Evolutionary conservation across 23 red algal genomes (phyloP), one percentile per base, ranked within the genome.

Genomic region (Pyropia haitanensis): DNA sequence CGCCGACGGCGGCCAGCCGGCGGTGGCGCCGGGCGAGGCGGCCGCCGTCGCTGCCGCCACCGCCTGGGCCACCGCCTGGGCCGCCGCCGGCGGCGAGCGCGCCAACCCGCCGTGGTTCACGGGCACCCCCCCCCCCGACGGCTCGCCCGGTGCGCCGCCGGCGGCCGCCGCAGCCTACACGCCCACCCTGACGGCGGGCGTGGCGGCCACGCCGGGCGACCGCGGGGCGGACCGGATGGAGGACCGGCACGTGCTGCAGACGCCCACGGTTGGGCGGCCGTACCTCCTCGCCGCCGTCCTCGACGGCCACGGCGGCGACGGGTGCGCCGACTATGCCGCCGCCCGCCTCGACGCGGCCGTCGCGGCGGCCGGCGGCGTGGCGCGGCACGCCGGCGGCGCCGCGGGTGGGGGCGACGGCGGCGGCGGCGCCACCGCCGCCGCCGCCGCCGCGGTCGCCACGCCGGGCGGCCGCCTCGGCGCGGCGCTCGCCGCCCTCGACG

Each of bases 211-310:
- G 48, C 68, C 79, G 39, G 94, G 94, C 24, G 51, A 70, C 57
- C 66, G 94, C 51, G 94, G 94, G 23, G 63, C 76, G 18, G 94
- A 98, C 32, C 77, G 85, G 18, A 98, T 98, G 94, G 94, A 98
- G 68, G 94, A 98, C 61, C 66, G 85, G 54, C 74, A 78, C 55
- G 56, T 90, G 3, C 61, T 98, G 19, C 27, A 51, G 50, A 57
- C 72, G 7, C 29, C 67, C 27, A 44, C 79, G 5, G 56, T 30
- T 3, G 51, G 54, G 19, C 67, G 64, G 51, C 61, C 75, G 10
- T 72, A 72, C 32, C 92, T 90, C 56, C 65, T 91, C 58, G 71
- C 87, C 48, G 85, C 71, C 13, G 94, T 98, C 1, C 83, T 91
- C 73, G 94, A 98, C 34, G 94, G 94, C 22, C 94, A 98, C 58